A percentile compares a stretch with the other conserved stretches of the same genome.
Conservation (phyloP, 2,329 filamentous ascomycete genomes). For the Teratosphaeriaceae sp. region DNA sequence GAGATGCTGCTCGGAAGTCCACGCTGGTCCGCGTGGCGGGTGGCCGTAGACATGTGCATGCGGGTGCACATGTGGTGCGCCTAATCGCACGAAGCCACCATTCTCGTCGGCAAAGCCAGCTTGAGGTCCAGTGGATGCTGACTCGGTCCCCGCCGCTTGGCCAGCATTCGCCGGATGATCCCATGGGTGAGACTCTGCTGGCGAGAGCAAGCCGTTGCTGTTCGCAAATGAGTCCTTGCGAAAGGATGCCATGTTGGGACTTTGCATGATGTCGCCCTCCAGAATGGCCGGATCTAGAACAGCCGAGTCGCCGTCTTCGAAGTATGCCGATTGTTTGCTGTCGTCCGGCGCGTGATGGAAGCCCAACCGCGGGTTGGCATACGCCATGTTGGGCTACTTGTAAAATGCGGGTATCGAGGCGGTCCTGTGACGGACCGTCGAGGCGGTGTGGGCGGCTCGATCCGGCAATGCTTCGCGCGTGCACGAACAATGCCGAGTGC, state of each 20-base stretch:
- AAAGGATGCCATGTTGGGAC: slow-evolving; percentile 17
- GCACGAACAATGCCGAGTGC: not conserved
- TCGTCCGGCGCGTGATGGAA: slow-evolving; percentile 18
- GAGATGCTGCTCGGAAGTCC: slow-evolving; percentile 58
- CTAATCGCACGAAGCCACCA: slow-evolving; percentile 17
- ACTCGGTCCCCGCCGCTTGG: slow-evolving; percentile 15
- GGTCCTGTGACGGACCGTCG: slow-evolving; percentile 8
- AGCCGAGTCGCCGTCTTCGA: slow-evolving; percentile 22
- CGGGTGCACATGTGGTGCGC: slow-evolving; percentile 30
- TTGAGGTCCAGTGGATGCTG: slow-evolving; percentile 14
- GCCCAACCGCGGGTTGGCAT: slow-evolving; percentile 17
- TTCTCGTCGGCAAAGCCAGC: slow-evolving; percentile 19
- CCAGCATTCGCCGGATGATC: slow-evolving; percentile 21
- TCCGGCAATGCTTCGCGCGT: slow-evolving; percentile 13
- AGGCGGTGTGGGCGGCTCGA: slow-evolving; percentile 22
- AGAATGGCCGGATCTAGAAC: slow-evolving; percentile 24
- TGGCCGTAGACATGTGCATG: slow-evolving; percentile 61
- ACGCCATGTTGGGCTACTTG: slow-evolving; percentile 23
- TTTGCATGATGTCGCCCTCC: slow-evolving; percentile 30
- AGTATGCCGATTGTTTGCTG: slow-evolving; percentile 20
- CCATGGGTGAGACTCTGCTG: slow-evolving; percentile 25
- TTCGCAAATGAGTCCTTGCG: slow-evolving; percentile 30
- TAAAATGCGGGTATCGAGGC: slow-evolving; percentile 17
- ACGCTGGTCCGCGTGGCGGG: slow-evolving; percentile 40
- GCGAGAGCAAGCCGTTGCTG: slow-evolving; percentile 26